These are phyloP conservation scores for Colletotrichum orbiculare DNA, from an alignment of 2,329 filamentous ascomycete genomes.

Conservation along the genomic window DNA sequence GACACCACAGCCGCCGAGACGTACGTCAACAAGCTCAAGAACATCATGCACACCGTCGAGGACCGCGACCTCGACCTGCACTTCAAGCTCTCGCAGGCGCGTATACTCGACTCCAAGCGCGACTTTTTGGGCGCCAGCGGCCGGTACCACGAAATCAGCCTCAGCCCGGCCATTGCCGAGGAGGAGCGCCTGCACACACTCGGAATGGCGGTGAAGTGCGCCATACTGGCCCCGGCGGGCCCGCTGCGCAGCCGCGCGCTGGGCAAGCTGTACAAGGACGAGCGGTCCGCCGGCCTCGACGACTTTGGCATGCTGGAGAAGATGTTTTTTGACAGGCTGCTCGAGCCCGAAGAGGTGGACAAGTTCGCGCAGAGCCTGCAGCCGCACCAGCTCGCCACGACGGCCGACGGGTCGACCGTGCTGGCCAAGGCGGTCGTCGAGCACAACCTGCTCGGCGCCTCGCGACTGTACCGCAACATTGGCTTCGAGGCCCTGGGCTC, in stretches of 20 bases:
- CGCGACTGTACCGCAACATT: constrained; percentile 82
- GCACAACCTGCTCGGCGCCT: constrained; percentile 92
- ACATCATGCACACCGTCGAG: constrained; percentile 82
- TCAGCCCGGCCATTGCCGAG: constrained; percentile 82
- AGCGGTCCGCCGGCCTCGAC: constrained; percentile 77
- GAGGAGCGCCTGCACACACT: constrained; percentile 87
- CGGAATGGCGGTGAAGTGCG: constrained; percentile 88
- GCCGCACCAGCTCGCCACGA: constrained; percentile 90
- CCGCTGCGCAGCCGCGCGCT: constrained; percentile 84
- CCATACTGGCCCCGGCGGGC: constrained; percentile 90
- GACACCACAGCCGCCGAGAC: constrained; percentile 86
- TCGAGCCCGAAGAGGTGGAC: constrained; percentile 84
- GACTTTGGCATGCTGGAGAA: constrained; percentile 95
- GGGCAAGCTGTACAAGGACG: constrained; percentile 91
- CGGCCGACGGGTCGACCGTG: constrained; percentile 91
- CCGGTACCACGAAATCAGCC: constrained; percentile 88
- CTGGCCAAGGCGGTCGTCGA: constrained; percentile 94
- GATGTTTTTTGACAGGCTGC: constrained; percentile 92
- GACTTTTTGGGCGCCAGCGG: constrained; percentile 89
- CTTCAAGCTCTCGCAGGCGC: constrained; percentile 91
- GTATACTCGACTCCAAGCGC: constrained; percentile 90
- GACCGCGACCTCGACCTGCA: constrained; percentile 81
- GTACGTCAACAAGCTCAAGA: constrained; percentile 95
- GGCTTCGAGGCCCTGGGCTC: constrained; percentile 78
- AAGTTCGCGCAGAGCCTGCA: constrained; percentile 84